Base-by-base conservation (phyloP, 2,329 filamentous ascomycete genomes). In the Pyrenochaeta sp. region DNA sequence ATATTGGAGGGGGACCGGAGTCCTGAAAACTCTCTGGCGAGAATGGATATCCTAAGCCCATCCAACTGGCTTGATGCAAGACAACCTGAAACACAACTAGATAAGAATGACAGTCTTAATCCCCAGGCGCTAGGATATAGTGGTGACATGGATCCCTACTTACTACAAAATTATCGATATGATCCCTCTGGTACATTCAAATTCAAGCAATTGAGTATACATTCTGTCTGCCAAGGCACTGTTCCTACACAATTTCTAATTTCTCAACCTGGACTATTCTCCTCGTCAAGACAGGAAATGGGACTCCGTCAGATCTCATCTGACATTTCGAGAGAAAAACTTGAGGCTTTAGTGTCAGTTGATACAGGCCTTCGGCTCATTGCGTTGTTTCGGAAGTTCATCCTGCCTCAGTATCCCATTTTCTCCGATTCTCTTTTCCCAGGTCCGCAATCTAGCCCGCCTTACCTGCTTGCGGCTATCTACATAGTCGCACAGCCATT, bases 191-290 rank as follows among this genome's bases (percentile, higher is more conserved):
- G 54, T 24, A 25, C 49, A 15, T 61, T 55, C 43, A 48, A 54
- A 22, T 61, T 61, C 43, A 61, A 61, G 30, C 51, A 61, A 37
- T 48, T 61, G 34, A 55, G 46, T 39, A 55, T 61, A 37, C 58
- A 58, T 2, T 58, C 58, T 30, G 47, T 52, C 25, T 55, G n/a
- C n/a, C 36, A 45, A 13, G 52, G 51, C 9, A 48, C 6, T 42
- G 22, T 42, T 40, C 58, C 58, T 36, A 55, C 39, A 7, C 58
- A 61, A 37, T 61, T 58, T 19, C 34, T 61, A 10, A 32, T 61
- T 7, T 58, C 58, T 10, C 53, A 52, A 40, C 54, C 58, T 32
- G 54, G 50, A 39, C 13, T 50, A 10, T 54, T 58, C 24, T 40
- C 50, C 19, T 32, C 22, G 13, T 50, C 55, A n/a, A 58, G 55